A percentile compares a stretch with the other conserved stretches of the same genome.
phyloP scores from a whole-genome alignment of 1,284 basidiomycete genomes.

The Uromyces viciae-fabae region DNA sequence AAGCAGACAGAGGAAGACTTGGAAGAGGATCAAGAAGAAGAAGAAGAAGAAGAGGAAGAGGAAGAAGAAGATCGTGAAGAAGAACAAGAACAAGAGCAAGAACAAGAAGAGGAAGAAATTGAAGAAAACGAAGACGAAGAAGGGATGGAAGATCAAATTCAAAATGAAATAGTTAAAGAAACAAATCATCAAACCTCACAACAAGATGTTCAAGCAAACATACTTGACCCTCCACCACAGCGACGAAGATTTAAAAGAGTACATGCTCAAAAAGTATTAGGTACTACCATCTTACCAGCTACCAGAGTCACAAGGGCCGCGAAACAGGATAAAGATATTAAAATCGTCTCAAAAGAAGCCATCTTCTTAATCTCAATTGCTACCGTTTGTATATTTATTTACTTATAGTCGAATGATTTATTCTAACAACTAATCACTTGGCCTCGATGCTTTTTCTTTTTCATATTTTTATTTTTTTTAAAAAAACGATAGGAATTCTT shows the following conservation, averaged over 20 bases:
- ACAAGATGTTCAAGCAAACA: constrained; percentile 23
- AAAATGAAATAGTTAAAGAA: constrained; percentile 69
- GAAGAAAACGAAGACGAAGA: constrained; percentile 60
- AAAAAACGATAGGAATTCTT: constrained; percentile 30
- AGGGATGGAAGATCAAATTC: constrained; percentile 48
- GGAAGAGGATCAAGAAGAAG: constrained; percentile 51
- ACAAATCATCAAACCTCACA: constrained; percentile 21
- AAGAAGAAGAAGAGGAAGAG: constrained; percentile 43
- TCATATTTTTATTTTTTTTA: not conserved
- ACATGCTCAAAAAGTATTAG: constrained; percentile 59
- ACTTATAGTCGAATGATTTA: no score
- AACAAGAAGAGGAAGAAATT: constrained; percentile 59
- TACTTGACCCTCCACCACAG: not conserved
- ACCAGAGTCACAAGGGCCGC: constrained; percentile 26
- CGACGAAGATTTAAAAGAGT: constrained; percentile 3
- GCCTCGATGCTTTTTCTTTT: not conserved
- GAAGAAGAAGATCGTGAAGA: constrained; percentile 27
- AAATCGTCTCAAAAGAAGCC: constrained; percentile 31
- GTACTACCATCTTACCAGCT: constrained; percentile 26
- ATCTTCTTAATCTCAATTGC: constrained; percentile 39
- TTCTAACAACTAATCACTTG: no score
- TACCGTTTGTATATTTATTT: constrained; percentile 16
- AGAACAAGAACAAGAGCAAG: constrained; percentile 40
- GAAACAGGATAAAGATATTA: constrained; percentile 47
- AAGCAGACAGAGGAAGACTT: constrained; percentile 49